Base-by-base conservation (phyloP, 2,329 filamentous ascomycete species). In the Trichoderma simmonsii region DNA sequence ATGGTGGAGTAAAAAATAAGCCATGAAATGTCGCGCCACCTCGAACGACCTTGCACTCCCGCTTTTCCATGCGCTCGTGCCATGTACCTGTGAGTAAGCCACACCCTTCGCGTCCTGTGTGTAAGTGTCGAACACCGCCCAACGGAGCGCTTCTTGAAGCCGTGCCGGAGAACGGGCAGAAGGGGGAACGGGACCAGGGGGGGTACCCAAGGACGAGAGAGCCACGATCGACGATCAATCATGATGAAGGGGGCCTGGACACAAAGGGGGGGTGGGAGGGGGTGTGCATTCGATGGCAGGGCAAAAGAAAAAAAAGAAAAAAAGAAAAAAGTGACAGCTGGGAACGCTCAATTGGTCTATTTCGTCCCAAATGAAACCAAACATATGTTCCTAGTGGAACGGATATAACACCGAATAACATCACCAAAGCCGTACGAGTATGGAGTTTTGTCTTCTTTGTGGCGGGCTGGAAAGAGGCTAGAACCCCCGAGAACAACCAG, bases 61-160 rank as follows among this genome's bases (percentile, higher is more conserved):
- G 54, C 51, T 56, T 60, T 59, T 34, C n/a, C 30, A 21, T 12
- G 32, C 32, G 51, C 32, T 57, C 15, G 48, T 39, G 43, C 43
- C 51, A 39, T 57, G 64, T 67, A 36, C 51, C 64, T 54, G 48
- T 24, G 11, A 24, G 48, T 24, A 54, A 54, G 48, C 61, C 61
- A 43, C 18, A 43, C 26, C 39, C 34, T 48, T 63, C 60, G 34
- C 60, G 9, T 18, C 34, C 36, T 18, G 14, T 30, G 24, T 36
- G 21, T 18, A 24, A 36, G 48, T 26, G 28, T 21, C 57, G 18
- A 70, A 30, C 36, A 36, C 57, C 66, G 66, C 39, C 51, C 36
- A 32, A 62, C 66, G 66, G 66, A 70, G 66, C 39, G 66, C 66
- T 62, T 61, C 66, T 70, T 70, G 66, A 70, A 62, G 66, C 66